Evolutionary conservation across 495 filamentous ascomycete species (phyloP).

Genomic region (Aspergillus mulundensis): DNA sequence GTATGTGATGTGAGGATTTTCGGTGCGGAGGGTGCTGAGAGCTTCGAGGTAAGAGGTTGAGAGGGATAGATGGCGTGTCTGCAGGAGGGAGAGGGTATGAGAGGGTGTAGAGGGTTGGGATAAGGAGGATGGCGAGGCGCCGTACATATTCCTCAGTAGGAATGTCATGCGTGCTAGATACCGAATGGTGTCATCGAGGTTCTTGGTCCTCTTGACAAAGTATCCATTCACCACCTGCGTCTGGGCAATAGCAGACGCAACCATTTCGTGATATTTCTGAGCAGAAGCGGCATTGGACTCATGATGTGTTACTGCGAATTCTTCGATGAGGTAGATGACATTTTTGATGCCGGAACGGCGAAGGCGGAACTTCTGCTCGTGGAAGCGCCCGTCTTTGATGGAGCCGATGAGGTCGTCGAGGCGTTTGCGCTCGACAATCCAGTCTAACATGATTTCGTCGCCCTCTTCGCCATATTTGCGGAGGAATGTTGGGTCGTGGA

Average conservation of each 20-base stretch:
- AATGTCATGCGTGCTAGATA: conserved; percentile 75
- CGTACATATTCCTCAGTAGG: conserved; percentile 63
- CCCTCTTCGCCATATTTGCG: conserved; percentile 56
- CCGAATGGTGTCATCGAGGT: conserved; percentile 74
- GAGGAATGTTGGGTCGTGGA: conserved; percentile 54
- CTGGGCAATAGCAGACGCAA: conserved; percentile 70
- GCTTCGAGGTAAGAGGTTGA: conserved; percentile 59
- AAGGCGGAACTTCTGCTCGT: conserved; percentile 82
- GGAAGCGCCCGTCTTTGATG: conserved; percentile 80
- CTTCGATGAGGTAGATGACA: conserved; percentile 78
- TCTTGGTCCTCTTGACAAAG: conserved; percentile 73
- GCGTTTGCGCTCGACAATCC: conserved; percentile 78
- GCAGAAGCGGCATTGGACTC: conserved; percentile 30
- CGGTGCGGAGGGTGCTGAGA: conserved; percentile 40
- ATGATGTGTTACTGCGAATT: conserved; percentile 54
- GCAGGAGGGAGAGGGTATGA: conserved; percentile 49
- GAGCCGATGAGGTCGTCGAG: conserved; percentile 75
- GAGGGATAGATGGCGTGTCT: conserved; percentile 58
- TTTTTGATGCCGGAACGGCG: conserved; percentile 67
- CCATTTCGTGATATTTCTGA: conserved; percentile 58
- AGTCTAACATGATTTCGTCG: conserved; percentile 74
- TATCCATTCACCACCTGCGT: conserved; percentile 80
- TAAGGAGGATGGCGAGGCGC: conserved; percentile 28
- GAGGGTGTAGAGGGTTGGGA: conserved; percentile 2
- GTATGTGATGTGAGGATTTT: conserved; percentile 48